These are phyloP conservation scores for Pinus taeda DNA, from an alignment of 75 land plant species.

Conservation along the genomic window DNA sequence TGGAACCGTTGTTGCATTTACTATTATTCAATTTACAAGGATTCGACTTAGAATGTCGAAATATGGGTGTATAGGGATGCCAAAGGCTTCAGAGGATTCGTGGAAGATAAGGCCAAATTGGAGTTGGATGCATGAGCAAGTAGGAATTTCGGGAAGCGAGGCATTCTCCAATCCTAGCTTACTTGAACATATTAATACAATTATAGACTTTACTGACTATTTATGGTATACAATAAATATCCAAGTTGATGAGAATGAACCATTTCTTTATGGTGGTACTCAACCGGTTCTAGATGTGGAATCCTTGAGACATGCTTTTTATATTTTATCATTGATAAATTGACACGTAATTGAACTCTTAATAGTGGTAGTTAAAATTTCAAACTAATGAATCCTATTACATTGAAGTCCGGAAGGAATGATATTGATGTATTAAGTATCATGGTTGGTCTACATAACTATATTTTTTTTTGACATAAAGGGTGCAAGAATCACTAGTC, in stretches of 20 bases:
- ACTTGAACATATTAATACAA: conserved; percentile 86
- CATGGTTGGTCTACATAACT: conserved; percentile 68
- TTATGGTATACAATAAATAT: conserved; percentile 92
- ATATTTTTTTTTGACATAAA: conserved; percentile 74
- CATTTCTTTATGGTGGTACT: conserved; percentile 40
- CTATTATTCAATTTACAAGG: no score
- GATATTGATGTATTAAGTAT: no score
- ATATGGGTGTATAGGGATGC: no score
- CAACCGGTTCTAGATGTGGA: conserved; percentile 52
- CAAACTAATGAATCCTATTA: no score
- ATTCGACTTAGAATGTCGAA: no score
- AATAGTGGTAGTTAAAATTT: no score
- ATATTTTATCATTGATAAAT: conserved; percentile 75
- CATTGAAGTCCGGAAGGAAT: no score
- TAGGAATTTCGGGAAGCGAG: conserved; percentile 55
- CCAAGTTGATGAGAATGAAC: conserved; percentile 41
- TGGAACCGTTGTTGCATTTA: no score
- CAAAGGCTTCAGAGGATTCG: conserved; percentile 13
- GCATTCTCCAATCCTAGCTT: conserved; percentile 41
- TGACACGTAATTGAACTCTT: conserved; percentile 77
- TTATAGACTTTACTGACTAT: conserved; percentile 88
- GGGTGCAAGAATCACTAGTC: conserved; percentile 83
- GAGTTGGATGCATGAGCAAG: conserved; percentile 64
- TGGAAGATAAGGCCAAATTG: conserved; percentile 11
- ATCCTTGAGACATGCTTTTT: conserved; percentile 71